A percentile compares a stretch with the other conserved stretches of the same genome.
Conservation (phyloP, 441 rosid genomes). For the Capsella rubella region DNA sequence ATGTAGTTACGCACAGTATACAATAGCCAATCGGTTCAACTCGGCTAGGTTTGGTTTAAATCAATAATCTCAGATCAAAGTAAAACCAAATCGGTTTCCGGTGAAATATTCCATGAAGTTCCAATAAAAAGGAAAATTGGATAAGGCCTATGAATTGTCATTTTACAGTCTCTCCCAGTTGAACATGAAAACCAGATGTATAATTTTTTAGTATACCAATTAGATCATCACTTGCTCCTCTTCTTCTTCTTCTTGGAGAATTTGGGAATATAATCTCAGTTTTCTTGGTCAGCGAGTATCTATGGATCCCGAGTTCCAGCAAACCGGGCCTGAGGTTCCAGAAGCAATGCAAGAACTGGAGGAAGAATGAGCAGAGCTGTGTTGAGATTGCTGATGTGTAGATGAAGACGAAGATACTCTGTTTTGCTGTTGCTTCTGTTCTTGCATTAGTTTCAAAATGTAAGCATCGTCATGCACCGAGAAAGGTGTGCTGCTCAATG, state of each 20-base stretch:
- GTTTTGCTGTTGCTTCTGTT: conserved; percentile 42
- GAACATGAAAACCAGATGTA: conserved; percentile 35
- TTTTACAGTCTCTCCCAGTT: conserved; percentile 41
- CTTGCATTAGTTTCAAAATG: conserved; percentile 48
- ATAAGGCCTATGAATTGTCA: conserved; percentile 29
- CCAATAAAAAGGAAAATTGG: conserved; percentile 22
- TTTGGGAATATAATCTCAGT: not conserved
- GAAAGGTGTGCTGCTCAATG: conserved; percentile 49
- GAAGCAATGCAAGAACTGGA: conserved; percentile 52
- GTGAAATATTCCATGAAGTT: not conserved
- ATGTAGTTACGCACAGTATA: not conserved
- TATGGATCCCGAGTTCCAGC: conserved; percentile 45
- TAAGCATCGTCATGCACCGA: conserved; percentile 49
- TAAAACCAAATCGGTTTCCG: conserved; percentile 28
- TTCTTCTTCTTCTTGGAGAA: conserved; percentile 23
- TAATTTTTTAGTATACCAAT: conserved; percentile 37
- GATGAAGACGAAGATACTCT: conserved; percentile 43
- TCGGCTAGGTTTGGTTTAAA: conserved; percentile 1
- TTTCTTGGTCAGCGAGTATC: conserved; percentile 36
- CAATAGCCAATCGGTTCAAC: not conserved
- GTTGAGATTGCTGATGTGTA: conserved; percentile 37
- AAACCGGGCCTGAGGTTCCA: conserved; percentile 46
- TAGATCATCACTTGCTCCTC: conserved; percentile 31
- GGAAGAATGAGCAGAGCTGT: conserved; percentile 48
- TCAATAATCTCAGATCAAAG: not conserved